Conservation (phyloP, 352 stramenopile species). For the Albugo candida region DNA sequence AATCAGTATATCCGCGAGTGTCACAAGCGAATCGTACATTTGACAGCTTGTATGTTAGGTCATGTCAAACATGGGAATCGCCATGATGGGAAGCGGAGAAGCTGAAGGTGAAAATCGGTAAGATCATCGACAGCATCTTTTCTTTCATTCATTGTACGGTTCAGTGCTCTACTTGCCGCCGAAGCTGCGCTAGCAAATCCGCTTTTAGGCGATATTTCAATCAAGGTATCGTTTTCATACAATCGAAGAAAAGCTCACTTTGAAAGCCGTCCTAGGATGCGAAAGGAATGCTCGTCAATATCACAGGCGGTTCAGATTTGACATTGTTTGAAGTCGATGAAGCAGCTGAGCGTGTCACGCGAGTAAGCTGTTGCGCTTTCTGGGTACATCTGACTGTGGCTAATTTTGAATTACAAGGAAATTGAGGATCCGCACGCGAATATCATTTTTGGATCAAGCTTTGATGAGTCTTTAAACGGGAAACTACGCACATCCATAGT, state of each 20-base stretch:
- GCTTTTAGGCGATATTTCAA: conserved; percentile 77
- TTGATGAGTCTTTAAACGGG: conserved; percentile 57
- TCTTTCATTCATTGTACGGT: not conserved
- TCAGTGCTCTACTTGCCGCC: conserved; percentile 52
- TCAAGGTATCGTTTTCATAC: conserved; percentile 21
- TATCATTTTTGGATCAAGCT: conserved; percentile 79
- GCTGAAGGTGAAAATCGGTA: conserved; percentile 77
- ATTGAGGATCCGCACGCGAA: conserved; percentile 75
- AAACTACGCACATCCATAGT: conserved; percentile 76
- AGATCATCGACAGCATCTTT: not conserved
- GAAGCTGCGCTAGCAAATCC: conserved; percentile 75
- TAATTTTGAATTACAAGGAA: conserved; percentile 16
- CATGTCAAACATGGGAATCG: conserved; percentile 76
- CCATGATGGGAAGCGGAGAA: conserved; percentile 84
- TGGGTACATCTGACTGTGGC: not conserved
- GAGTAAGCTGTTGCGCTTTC: conserved; percentile 6
- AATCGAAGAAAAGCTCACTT: not conserved
- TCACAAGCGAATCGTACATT: not conserved
- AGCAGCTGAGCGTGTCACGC: conserved; percentile 66
- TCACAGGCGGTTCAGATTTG: conserved; percentile 85
- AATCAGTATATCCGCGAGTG: conserved; percentile 25
- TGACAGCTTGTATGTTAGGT: conserved; percentile 15
- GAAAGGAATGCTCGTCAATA: conserved; percentile 90
- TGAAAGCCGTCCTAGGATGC: conserved; percentile 21
- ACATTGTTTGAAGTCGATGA: conserved; percentile 85